phyloP scores from a whole-genome alignment of 352 stramenopile genomes.

The Phytophthora lateralis region DNA sequence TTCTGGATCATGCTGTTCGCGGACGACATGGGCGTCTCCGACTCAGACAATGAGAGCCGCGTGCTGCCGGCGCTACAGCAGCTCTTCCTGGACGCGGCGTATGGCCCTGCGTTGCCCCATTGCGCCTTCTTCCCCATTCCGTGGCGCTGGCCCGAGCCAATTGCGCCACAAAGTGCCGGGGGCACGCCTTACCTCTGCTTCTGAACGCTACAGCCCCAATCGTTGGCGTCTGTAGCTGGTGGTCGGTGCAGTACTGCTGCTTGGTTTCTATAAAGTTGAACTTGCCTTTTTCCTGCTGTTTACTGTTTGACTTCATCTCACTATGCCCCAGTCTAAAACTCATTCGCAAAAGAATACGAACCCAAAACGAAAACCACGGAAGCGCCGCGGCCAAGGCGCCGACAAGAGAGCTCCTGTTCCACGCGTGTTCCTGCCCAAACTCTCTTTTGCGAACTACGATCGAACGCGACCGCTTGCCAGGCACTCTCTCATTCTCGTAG shows the following conservation, averaged over 20 bases:
- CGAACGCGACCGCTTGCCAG: neutral
- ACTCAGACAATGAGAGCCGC: conserved; percentile 44
- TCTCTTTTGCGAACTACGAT: conserved; percentile 14
- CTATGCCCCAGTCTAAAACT: neutral
- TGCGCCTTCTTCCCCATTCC: conserved; percentile 2
- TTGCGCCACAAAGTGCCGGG: conserved; percentile 3
- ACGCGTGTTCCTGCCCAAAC: conserved; percentile 20
- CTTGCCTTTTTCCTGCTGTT: conserved; percentile 17
- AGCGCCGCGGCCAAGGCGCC: neutral
- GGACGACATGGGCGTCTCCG: conserved; percentile 44
- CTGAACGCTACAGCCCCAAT: neutral
- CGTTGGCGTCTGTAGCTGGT: neutral
- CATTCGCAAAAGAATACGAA: conserved; percentile 3
- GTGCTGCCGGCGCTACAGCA: conserved; percentile 42
- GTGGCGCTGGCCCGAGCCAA: neutral
- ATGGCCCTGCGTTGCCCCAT: conserved; percentile 2
- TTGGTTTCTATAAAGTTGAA: conserved; percentile 17
- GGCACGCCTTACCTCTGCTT: no score
- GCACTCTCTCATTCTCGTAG: conserved; percentile 12
- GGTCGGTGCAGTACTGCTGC: neutral
- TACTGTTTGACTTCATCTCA: conserved; percentile 6
- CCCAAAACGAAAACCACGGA: conserved; percentile 24
- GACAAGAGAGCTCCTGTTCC: conserved; percentile 18
- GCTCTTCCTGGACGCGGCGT: conserved; percentile 41
- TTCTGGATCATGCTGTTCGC: conserved; percentile 64